Evolutionary conservation across 2,329 filamentous ascomycete genomes (phyloP), one percentile per base, ranked within the genome.

Genomic region (Fusarium napiforme): DNA sequence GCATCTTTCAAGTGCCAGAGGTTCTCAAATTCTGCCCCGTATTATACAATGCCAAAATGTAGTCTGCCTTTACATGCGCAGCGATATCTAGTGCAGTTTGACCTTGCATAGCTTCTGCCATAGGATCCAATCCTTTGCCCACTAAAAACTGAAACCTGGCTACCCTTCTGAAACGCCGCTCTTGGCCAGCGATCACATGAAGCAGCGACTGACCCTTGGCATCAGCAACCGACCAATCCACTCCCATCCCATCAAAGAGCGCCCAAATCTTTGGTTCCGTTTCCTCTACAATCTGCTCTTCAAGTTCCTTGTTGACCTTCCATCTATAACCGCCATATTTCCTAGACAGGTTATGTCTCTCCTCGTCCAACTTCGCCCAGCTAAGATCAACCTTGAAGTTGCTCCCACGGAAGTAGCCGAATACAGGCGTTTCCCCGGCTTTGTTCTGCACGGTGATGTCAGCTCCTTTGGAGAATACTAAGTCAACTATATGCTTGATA

Each of bases 1-100:
- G 26, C 26, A 26, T 26, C 26, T 26, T 26, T 26, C 26, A 26
- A 26, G 26, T 26, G 26, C 26, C 26, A 26, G 26, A 26, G 26
- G 26, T 26, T 26, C 26, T 26, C 26, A 26, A 26, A 26, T 26
- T 26, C 26, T 26, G 26, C 26, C 26, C 26, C 26, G 26, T 26
- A 26, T 6, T 19, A 21, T 37, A 2, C 32, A 16, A 26, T 6
- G 7, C 9, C 6, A 21, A 26, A 3, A 37, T 28, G 12, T 28
- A 23, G 2, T 7, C 18, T 5, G 32, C 14, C 11, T 23, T 19
- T 15, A 16, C 4, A 10, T 23, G 5, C 4, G 23, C 12, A 0
- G 7, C 32, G 0, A 53, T 5, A 28, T 26, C n/a, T 2, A 37
- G 9, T 14, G 32, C 18, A 4, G 23, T 37, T 11, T 12, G 49